Evolutionary conservation across 2,329 filamentous ascomycete genomes (phyloP), one percentile per base, ranked within the genome.

Genomic region (Penicillium occitanis): DNA sequence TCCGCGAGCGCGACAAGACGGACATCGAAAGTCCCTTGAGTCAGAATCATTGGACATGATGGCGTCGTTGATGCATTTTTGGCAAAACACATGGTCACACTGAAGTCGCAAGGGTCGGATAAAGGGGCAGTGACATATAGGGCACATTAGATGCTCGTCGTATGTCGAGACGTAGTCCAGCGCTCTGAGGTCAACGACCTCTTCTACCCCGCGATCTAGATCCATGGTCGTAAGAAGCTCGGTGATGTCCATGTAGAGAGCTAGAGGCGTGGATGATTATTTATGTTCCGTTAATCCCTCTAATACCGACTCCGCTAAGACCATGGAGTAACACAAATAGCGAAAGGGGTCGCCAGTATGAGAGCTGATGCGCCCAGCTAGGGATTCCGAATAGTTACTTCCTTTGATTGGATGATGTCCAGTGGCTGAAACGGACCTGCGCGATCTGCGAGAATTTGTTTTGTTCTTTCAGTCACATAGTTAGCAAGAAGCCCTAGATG

Each of bases 31-130:
- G 35, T 77, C 73, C 14, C 76, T 72, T 58, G 74, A 72, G 53
- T 69, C 70, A 66, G 71, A 65, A 55, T 68, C 70, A 63, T 76
- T 75, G 28, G 72, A 76, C 44, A 73, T 78, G 72, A 83, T 82
- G 14, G 81, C 81, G 53, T 80, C 78, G 61, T 80, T 81, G 67
- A 89, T 79, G 71, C 87, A 89, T 28, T 84, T 81, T 63, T 81
- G 78, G 76, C 87, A 89, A 77, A 89, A 89, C 69, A 86, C 84
- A 76, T 89, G 87, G 69, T 88, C 86, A 75, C 87, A 89, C 69
- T 84, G 80, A 58, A 87, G 77, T 70, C 85, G 80, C 53, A 87
- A 81, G 1, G 87, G 87, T 62, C 83, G 78, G 64, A 88, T 82
- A 71, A 88, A 88, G 7, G 87, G 85, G 67, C 84, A 86, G 72